Base-by-base conservation (phyloP, 345 rosid species). In the Lenwebbia sp. region DNA sequence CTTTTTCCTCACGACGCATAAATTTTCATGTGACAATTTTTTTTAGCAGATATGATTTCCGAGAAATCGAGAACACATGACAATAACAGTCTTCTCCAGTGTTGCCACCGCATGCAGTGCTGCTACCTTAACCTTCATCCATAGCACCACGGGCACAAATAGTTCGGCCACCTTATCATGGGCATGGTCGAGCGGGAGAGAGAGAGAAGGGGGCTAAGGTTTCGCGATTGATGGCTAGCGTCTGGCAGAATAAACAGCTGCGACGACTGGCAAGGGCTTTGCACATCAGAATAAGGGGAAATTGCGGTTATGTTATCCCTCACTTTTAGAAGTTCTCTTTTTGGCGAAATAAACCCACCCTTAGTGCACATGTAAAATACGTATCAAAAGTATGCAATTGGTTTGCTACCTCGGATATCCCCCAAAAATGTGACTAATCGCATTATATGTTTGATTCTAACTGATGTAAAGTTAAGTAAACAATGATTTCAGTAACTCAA, bases 71-170 rank as follows among this genome's bases (percentile, higher is more conserved):
- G 10, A 60, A 3, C 8, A n/a, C 8, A 0, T 5, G 37, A 60
- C 30, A 8, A 28, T 60, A 3, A 6, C 0, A 5, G 70, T 28
- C 28, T 58, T n/a, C n/a, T 58, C 65, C 19, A n/a, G n/a, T 26
- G 65, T 58, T 4, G 4, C 33, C 19, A 0, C 4, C 0, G 6
- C 70, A 58, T 58, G n/a, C 0, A 3, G 30, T 0, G 15, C 26
- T 57, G 26, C 70, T 0, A 3, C 62, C 62, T 25, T 58, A 1
- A 58, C 33, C 70, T 5, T 6, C 17, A n/a, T 58, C 70, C 13
- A 58, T 13, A 8, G 14, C 28, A n/a, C 37, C 37, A 3, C 0
- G 70, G 5, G 37, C 70, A 6, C 37, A 58, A 58, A n/a, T n/a
- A n/a, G 70, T n/a, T n/a, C 0, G 0, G 37, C 70, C 37, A 7